Conservation (phyloP, 1,284 basidiomycete genomes). For the Somion occarium region DNA sequence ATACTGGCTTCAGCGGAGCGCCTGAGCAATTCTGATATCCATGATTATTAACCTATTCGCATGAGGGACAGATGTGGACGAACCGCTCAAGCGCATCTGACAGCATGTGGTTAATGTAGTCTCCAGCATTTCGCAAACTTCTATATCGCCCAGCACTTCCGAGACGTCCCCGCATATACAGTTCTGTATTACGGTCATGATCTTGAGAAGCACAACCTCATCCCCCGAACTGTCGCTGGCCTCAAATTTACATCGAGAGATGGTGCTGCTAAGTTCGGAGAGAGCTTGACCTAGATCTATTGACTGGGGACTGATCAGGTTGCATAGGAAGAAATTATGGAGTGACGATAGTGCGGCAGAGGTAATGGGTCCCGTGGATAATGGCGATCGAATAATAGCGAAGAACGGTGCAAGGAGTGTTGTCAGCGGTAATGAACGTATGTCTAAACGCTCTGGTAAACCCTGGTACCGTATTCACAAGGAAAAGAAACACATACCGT, state of each 20-base stretch:
- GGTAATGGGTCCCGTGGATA: constrained; percentile 93
- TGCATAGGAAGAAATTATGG: constrained; percentile 82
- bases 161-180: constrained; percentile 73
- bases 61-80: constrained; percentile 26
- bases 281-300: constrained; percentile 60
- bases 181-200: constrained; percentile 88
- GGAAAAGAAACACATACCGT: constrained; percentile 48
- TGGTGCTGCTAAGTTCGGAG: constrained; percentile 81
- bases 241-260: constrained; percentile 97
- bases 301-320: constrained; percentile 59
- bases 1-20: constrained; percentile 94
- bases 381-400: constrained; percentile 85
- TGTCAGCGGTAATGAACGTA: constrained; percentile 49
- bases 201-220: constrained; percentile 91
- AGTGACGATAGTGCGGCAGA: constrained; percentile 84
- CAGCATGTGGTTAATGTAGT: constrained; percentile 97
- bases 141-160: constrained; percentile 77
- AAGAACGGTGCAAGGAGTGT: constrained; percentile 86
- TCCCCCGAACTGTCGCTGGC: constrained; percentile 94
- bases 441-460: constrained; percentile 38
- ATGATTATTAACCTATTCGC: constrained; percentile 6
- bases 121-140: constrained; percentile 98
- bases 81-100: constrained; percentile 91
- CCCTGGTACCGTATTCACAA: background rate
- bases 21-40: constrained; percentile 64